Evolutionary conservation across 2,329 filamentous ascomycete species (phyloP).

Genomic region (Juglanconis juglandina): DNA sequence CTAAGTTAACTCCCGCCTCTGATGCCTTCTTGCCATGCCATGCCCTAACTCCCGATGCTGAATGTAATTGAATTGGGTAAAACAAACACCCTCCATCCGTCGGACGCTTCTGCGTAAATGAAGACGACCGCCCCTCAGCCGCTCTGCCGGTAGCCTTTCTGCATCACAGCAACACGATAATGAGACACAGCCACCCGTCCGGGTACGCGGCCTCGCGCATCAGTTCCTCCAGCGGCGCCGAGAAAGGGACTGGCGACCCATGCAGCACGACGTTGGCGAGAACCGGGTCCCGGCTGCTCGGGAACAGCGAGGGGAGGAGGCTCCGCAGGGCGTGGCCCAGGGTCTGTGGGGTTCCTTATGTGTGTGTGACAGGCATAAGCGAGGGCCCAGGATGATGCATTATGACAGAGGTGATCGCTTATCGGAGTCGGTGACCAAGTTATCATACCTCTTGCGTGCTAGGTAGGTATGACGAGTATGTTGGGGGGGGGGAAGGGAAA

Average conservation of each 20-base stretch:
- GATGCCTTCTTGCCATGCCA: no score
- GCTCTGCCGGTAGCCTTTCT: no score
- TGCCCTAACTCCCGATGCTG: no score
- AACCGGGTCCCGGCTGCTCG: constrained; percentile 77
- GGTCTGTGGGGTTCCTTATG: constrained; percentile 37
- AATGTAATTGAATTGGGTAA: no score
- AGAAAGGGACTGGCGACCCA: constrained; percentile 77
- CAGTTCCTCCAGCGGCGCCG: constrained; percentile 75
- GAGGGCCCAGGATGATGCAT: no score
- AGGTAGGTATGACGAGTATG: background rate
- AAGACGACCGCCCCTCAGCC: background rate
- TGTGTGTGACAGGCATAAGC: no score
- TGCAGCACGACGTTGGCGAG: constrained; percentile 83
- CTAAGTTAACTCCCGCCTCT: no score
- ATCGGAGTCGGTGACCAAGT: background rate
- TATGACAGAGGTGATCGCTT: no score
- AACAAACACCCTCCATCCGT: no score
- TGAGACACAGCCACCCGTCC: constrained; percentile 87
- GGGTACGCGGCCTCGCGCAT: constrained; percentile 81
- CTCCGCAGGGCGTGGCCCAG: constrained; percentile 74
- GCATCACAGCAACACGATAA: constrained; percentile 64
- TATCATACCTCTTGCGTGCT: background rate
- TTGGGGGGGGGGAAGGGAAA: background rate
- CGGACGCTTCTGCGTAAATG: no score
- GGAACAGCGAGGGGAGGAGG: constrained; percentile 78